Evolutionary conservation across 179 eudicot species (phyloP), one percentile per base, ranked within the genome.

Genomic region (Drosera spatulata): DNA sequence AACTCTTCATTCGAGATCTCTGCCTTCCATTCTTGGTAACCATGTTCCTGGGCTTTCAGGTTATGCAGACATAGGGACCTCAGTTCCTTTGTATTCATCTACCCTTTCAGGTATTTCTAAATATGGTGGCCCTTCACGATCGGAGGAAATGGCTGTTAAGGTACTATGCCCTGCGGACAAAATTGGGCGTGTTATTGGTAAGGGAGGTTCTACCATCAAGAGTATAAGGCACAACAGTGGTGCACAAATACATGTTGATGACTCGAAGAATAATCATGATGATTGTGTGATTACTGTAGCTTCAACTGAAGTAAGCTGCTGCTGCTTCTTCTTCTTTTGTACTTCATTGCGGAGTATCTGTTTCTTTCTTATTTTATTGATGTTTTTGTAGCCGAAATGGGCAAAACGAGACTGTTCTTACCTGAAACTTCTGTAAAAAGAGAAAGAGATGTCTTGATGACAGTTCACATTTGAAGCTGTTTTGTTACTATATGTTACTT

Each of bases 151-250:
- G 69, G 80, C 63, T 48, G 41, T 94, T 11, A 69, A 81, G 72
- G 85, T 94, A 8, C 46, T 94, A 61, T 94, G 99, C 69, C 90
- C 95, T 39, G 71, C 80, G 57, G 83, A 77, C 73, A 85, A 75
- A 64, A 86, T 94, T 78, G 99, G 97, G 52, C 97, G 95, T 61
- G 97, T 94, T 45, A 94, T 94, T 76, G 99, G 99, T 39, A 94
- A 78, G 75, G 94, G 88, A 64, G 99, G 99, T 50, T 65, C 75
- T 71, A 78, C 88, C 44, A 85, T 94, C 48, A 90, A 81, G 79
- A 76, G 82, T 72, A 73, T 90, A 14, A 85, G 95, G 73, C 88
- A 94, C 74, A 87, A 84, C 43, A 90, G 85, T 67, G 99, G 97
- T 72, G 88, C 99, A 55, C 85, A 74, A 58, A 62, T 94, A 61